Conservation (phyloP, 1,139 yeast species). For the Zhuliangozyma parablackwelliae region DNA sequence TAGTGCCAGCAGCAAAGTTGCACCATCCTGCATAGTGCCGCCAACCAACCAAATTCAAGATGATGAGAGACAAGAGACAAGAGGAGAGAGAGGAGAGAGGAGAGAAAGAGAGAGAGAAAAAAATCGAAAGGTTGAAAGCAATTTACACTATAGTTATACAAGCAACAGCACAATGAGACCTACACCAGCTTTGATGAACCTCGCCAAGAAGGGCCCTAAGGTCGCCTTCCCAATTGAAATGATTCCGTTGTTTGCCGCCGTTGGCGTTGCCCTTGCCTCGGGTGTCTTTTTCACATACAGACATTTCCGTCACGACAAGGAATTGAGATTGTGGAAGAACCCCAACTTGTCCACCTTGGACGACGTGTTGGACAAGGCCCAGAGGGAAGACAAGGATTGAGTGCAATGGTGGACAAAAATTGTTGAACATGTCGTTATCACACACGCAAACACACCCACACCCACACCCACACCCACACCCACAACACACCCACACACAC, state of each 20-base stretch:
- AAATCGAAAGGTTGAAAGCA: neutral
- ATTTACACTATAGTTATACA: neutral
- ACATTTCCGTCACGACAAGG: slow-evolving; percentile 62
- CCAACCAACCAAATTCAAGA: slow-evolving; percentile 3
- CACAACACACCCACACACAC: no score
- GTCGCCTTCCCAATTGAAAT: slow-evolving; percentile 62
- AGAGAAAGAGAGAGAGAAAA: neutral
- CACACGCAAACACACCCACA: no score
- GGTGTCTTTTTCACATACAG: slow-evolving; percentile 68
- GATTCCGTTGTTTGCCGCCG: slow-evolving; percentile 63
- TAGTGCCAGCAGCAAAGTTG: slow-evolving; percentile 11
- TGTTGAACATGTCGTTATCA: neutral
- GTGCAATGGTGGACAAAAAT: slow-evolving; percentile 1
- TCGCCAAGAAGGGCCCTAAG: slow-evolving; percentile 26
- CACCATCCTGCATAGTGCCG: slow-evolving; percentile 1
- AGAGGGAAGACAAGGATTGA: slow-evolving; percentile 27
- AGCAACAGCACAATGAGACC: slow-evolving; percentile 44
- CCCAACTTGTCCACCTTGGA: slow-evolving; percentile 56
- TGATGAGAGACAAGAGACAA: slow-evolving; percentile 1
- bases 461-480: no score
- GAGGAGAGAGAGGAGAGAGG: slow-evolving; percentile 1
- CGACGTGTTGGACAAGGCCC: slow-evolving; percentile 52
- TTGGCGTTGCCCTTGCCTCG: slow-evolving; percentile 62
- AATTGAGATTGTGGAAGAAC: slow-evolving; percentile 69
- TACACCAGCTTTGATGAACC: slow-evolving; percentile 48